Base-by-base conservation (phyloP, 2,329 filamentous ascomycete genomes). In the Aspergillus aculeatus region DNA sequence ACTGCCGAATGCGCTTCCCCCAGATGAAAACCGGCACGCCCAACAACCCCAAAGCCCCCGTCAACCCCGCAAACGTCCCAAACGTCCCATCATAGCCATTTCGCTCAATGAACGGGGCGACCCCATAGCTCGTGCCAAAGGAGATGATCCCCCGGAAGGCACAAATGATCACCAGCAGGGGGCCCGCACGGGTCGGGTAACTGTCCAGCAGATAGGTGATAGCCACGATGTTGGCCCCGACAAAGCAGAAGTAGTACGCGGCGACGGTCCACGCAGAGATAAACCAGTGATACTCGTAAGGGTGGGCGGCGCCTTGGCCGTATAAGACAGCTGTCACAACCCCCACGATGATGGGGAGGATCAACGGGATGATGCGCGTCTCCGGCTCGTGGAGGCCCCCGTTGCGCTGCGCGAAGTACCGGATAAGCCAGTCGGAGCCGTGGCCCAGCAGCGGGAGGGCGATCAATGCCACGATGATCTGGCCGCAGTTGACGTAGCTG, bases 201-300 rank as follows among this genome's bases (percentile, higher is more conserved):
- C 75, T 72, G 57, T 82, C 80, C 2, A 82, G 72, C 4, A 78
- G 64, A 59, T 78, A 80, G 0, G 78, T 80, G 53, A 80, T 78
- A 0, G 72, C 77, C 4, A 77, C 75, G 56, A 81, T 80, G 60
- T 81, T 81, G 9, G 74, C 74, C 0, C 68, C 78, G 0, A 73
- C 60, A 35, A 74, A 73, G 35, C 64, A 50, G 32, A 71, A 73
- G 24, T 69, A 69, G 12, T 68, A 69, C 2, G 64, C 66, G 1
- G 65, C 65, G 1, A 68, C 62, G 1, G 54, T 60, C 66, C 63
- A 69, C 0, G 62, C 66, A n/a, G 66, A 68, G 0, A 63, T 47
- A 26, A 69, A 68, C 66, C 66, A 69, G 55, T 69, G 68, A 10
- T 68, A 67, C 1, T 71, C 50, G 3, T 69, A 64, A 0, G 77